These are phyloP conservation scores for Coniochaeta sp. DNA, from an alignment of 2,329 filamentous ascomycete genomes.

Conservation along the genomic window DNA sequence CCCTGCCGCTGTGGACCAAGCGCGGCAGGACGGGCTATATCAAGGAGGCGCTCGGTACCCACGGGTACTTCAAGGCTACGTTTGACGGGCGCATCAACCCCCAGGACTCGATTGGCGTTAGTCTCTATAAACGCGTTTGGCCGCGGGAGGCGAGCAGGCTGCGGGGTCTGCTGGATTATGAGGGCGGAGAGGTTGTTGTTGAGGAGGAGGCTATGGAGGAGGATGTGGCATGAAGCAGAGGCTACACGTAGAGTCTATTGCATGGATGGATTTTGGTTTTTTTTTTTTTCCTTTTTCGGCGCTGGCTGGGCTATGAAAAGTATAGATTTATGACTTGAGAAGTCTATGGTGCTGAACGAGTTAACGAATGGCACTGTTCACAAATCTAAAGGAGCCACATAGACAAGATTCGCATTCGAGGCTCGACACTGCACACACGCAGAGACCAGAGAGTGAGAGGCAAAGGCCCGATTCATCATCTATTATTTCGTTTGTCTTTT, in stretches of 20 bases:
- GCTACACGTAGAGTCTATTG: conserved; percentile 7
- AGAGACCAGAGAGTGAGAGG: too few relatives aligned
- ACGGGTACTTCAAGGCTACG: conserved; percentile 99
- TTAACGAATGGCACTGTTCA: too few relatives aligned
- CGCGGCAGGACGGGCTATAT: conserved; percentile 82
- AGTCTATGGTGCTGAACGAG: too few relatives aligned
- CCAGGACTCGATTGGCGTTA: conserved; percentile 87
- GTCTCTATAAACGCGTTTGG: conserved; percentile 79
- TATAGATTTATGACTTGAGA: conserved; percentile 3
- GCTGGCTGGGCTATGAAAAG: conserved; percentile 5
- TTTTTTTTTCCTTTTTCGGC: background rate
- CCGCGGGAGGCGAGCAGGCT: conserved; percentile 58
- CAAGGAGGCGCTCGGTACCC: conserved; percentile 90
- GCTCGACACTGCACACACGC: too few relatives aligned
- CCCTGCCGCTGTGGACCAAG: conserved; percentile 88
- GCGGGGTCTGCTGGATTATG: conserved; percentile 30
- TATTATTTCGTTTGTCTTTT: conserved; percentile 6
- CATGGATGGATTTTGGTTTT: too few relatives aligned
- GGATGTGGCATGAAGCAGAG: too few relatives aligned
- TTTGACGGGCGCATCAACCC: conserved; percentile 96
- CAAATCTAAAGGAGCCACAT: too few relatives aligned
- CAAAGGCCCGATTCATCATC: too few relatives aligned
- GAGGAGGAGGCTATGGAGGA: conserved; percentile 32
- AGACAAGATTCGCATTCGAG: too few relatives aligned
- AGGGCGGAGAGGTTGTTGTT: conserved; percentile 7